These are phyloP conservation scores for Dictyostelium brefeldianum DNA, from an alignment of 78 protist species.

Conservation along the genomic window DNA sequence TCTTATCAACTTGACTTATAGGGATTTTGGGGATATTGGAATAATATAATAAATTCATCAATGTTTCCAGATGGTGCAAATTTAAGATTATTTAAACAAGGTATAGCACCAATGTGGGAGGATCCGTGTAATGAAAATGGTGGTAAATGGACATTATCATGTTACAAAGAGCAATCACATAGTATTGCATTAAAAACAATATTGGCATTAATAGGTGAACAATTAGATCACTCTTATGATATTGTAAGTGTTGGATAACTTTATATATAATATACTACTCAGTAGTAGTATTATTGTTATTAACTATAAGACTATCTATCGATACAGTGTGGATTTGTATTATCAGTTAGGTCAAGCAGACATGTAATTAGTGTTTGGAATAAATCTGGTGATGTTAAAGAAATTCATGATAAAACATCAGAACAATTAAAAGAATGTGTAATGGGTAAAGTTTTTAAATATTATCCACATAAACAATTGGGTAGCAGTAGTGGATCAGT, in stretches of 20 bases:
- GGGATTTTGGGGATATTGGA: conserved; percentile 84
- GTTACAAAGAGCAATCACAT: conserved; percentile 38
- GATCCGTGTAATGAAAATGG: conserved; percentile 59
- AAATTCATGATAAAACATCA: conserved; percentile 29
- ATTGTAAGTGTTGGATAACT: conserved; percentile 10
- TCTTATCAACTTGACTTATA: too few species aligned
- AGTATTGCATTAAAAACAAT: conserved; percentile 32
- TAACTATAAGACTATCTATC: background rate
- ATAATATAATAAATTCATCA: conserved; percentile 35
- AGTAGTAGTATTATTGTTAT: background rate
- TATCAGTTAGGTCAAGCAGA: conserved; percentile 55
- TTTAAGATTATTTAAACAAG: conserved; percentile 62
- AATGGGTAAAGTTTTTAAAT: conserved; percentile 18
- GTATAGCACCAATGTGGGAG: conserved; percentile 75
- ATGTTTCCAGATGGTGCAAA: conserved; percentile 52
- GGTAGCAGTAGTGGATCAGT: background rate
- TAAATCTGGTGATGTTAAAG: conserved; percentile 63
- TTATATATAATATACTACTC: background rate
- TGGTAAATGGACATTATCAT: conserved; percentile 59
- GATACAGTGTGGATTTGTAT: conserved; percentile 63
- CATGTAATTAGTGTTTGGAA: conserved; percentile 73
- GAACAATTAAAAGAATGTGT: conserved; percentile 14
- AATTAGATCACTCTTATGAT: conserved; percentile 41
- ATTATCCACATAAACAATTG: conserved; percentile 47
- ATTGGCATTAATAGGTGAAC: conserved; percentile 65